phyloP scores from a whole-genome alignment of 179 eudicot genomes.

The Spinacia oleracea region DNA sequence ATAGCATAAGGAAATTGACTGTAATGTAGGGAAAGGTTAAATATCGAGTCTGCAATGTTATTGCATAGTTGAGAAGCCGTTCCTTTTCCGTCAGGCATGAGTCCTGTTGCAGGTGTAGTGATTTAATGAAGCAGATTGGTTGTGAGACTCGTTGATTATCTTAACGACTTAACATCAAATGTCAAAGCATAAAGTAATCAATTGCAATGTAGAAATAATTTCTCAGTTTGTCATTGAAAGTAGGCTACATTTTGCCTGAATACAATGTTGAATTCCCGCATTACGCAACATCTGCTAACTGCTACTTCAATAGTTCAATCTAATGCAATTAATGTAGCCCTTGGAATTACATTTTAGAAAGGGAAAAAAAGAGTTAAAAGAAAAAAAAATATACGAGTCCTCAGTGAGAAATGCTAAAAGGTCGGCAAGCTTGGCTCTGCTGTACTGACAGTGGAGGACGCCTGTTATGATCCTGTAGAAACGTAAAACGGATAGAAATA shows the following conservation, averaged over 20 bases:
- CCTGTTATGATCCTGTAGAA: conserved; percentile 64
- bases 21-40: background rate
- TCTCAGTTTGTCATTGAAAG: background rate
- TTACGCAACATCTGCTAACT: background rate
- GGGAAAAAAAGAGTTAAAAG: background rate
- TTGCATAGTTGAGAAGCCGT: background rate
- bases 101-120: background rate
- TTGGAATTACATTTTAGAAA: background rate
- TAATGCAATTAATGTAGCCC: background rate
- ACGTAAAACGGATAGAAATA: background rate
- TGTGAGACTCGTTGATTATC: background rate
- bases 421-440: conserved; percentile 54
- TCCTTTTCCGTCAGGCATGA: background rate
- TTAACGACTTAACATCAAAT: background rate
- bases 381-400: too few relatives aligned
- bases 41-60: too few relatives aligned
- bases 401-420: conserved; percentile 31
- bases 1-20: background rate
- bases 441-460: conserved; percentile 86
- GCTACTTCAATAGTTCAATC: background rate
- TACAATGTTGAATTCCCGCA: background rate
- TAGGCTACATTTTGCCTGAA: background rate
- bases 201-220: background rate
- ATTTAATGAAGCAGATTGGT: background rate
- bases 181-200: background rate